Conservation (phyloP, 371 early-diverging fungal genomes). For the Paramicrosporidium saccamoebae region DNA sequence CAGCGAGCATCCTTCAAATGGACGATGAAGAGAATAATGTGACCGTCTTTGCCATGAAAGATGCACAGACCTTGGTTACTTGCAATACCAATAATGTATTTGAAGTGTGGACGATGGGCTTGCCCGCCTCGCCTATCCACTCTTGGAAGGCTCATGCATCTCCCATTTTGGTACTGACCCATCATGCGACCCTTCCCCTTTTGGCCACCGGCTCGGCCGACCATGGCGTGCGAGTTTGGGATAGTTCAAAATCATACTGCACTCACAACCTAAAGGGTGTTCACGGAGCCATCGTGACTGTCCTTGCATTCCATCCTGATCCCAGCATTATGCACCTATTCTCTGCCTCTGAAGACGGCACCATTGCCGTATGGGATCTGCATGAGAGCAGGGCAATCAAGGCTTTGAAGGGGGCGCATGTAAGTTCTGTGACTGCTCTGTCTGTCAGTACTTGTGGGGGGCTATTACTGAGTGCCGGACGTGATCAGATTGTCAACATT, state of each 20-base stretch:
- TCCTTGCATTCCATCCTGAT: conserved; percentile 40
- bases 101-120: conserved; percentile 1
- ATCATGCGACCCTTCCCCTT: conserved; percentile 47
- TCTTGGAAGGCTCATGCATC: conserved; percentile 38
- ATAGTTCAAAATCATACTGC: conserved; percentile 61
- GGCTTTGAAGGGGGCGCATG: conserved; percentile 52
- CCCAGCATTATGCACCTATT: conserved; percentile 13
- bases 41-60: too few species aligned
- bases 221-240: conserved; percentile 72
- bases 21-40: too few species aligned
- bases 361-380: conserved; percentile 62
- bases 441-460: conserved; percentile 33
- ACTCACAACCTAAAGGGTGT: conserved; percentile 77
- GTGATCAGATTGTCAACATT: conserved; percentile 73
- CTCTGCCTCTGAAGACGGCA: conserved; percentile 61
- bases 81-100: too few species aligned
- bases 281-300: conserved; percentile 60
- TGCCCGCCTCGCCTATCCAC: neutral
- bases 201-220: conserved; percentile 92
- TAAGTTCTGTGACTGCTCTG: conserved; percentile 61
- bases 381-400: conserved; percentile 21
- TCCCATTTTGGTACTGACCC: conserved; percentile 63
- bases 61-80: too few species aligned
- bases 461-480: conserved; percentile 47
- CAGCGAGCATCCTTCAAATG: too few species aligned